Percentiles rank a stretch among this genome's conserved stretches.
These are phyloP conservation scores for Thuidium tamariscinum DNA, from an alignment of 225 moss, liverwort and hornwort genomes.

Conservation along the genomic window DNA sequence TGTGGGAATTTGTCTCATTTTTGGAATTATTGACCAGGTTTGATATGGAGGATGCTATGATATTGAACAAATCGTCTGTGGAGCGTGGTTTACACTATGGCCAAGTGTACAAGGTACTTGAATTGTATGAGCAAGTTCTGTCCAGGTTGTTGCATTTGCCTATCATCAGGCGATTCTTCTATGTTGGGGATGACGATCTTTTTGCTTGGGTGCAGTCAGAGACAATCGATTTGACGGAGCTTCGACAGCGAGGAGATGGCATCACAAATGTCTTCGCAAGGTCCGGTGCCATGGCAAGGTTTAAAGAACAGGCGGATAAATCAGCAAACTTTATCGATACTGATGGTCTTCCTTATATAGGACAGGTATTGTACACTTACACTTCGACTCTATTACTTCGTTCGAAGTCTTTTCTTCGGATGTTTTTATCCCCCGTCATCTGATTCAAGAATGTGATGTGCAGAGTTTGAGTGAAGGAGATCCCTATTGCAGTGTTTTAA, in stretches of 20 bases:
- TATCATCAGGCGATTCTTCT: neutral
- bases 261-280: conserved; percentile 71
- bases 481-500: conserved; percentile 82
- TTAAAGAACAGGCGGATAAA: conserved; percentile 43
- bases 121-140: neutral
- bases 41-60: conserved; percentile 99
- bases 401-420: neutral
- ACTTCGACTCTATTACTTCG: neutral
- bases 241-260: conserved; percentile 89
- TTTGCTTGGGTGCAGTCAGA: conserved; percentile 59
- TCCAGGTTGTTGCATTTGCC: neutral
- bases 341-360: conserved; percentile 91
- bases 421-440: neutral
- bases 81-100: conserved; percentile 96
- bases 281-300: conserved; percentile 30
- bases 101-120: conserved; percentile 86
- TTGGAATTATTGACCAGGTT: conserved; percentile 40
- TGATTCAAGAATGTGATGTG: conserved; percentile 3
- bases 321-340: conserved; percentile 51
- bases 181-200: neutral
- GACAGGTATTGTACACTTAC: conserved; percentile 40
- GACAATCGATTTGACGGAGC: conserved; percentile 66
- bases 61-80: conserved; percentile 90
- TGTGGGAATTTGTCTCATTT: neutral
- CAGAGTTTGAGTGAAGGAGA: conserved; percentile 69